Percentiles rank a stretch among this genome's conserved stretches.
Evolutionary conservation across 768 basidiomycete genomes (phyloP).

Genomic region (Rhodotorula babjevae): DNA sequence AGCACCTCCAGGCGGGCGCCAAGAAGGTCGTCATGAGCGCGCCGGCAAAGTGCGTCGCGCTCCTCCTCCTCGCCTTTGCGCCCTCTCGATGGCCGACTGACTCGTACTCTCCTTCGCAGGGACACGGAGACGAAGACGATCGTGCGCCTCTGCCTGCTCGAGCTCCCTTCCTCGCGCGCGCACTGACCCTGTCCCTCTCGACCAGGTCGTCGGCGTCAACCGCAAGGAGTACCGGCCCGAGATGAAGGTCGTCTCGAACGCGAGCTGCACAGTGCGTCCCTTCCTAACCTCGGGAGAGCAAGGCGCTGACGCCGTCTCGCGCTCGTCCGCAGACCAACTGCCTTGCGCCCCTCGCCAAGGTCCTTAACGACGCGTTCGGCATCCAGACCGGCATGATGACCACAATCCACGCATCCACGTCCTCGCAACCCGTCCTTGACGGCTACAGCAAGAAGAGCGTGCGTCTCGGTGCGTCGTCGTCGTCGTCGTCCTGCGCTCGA

Average conservation of each 20-base stretch:
- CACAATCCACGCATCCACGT: conserved; percentile 48
- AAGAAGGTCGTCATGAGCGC: conserved; percentile 49
- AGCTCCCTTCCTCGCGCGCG: neutral
- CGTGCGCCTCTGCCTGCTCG: conserved; percentile 15
- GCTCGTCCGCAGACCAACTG: conserved; percentile 45
- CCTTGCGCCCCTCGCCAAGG: conserved; percentile 47
- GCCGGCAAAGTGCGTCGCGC: conserved; percentile 38
- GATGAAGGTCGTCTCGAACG: conserved; percentile 46
- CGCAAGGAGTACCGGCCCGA: conserved; percentile 39
- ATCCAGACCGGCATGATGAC: conserved; percentile 48
- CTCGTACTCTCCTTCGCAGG: conserved; percentile 33
- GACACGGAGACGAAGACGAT: conserved; percentile 33
- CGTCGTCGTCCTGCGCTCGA: no score
- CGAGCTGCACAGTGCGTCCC: conserved; percentile 43
- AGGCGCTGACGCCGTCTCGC: neutral
- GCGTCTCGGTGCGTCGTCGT: neutral
- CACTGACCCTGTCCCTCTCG: no score
- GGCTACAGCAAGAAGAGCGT: conserved; percentile 46
- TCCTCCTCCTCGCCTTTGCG: neutral
- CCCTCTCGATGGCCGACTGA: no score
- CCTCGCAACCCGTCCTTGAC: conserved; percentile 47
- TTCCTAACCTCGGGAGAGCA: no score
- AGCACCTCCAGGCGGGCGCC: conserved; percentile 42
- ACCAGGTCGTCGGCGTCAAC: conserved; percentile 45
- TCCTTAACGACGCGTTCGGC: conserved; percentile 46